Base-by-base conservation (phyloP, 352 stramenopile genomes). In the Albugo candida region DNA sequence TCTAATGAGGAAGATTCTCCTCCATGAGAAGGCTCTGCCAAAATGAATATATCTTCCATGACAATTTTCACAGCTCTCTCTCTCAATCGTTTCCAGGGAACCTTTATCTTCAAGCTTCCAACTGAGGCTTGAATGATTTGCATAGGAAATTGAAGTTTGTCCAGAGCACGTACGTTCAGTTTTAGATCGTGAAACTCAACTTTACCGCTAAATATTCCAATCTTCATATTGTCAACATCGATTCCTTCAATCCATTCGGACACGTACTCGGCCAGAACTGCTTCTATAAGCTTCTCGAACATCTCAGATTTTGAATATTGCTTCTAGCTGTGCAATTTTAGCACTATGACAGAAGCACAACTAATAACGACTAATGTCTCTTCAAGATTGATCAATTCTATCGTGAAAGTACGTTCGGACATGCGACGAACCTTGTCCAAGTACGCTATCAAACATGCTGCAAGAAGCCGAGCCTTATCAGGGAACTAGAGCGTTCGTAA, bases 211-310 rank as follows among this genome's bases (percentile, higher is more conserved):
- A 88, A 88, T 31, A 91, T 56, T 36, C 67, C 78, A 47, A 91
- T 58, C 56, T 85, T 85, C 71, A 88, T 91, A 60, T 87, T 85
- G 67, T 88, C 73, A 37, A 75, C 71, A 49, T 91, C 75, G 36
- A 91, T 61, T 0, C 73, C 78, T 31, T 88, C 78, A 51, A 91
- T 64, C 73, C 78, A 91, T 56, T 84, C 75, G 11, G 70, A 86
- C 42, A 91, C 65, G 49, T 91, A 88, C 63, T 91, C 75, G 50
- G 82, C 78, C 38, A 91, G 53, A 39, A 91, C 68, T 17, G 75
- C 83, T 47, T 91, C 75, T 47, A 91, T 62, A 10, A 86, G 63
- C 49, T 83, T 85, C 59, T 88, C 75, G 59, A 92, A 84, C 78
- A 92, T 92, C 18, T 19, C 37, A 27, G 24, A 31, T 8, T 31